Conservation (phyloP, 495 filamentous ascomycete genomes). For the Neurospora sp. region DNA sequence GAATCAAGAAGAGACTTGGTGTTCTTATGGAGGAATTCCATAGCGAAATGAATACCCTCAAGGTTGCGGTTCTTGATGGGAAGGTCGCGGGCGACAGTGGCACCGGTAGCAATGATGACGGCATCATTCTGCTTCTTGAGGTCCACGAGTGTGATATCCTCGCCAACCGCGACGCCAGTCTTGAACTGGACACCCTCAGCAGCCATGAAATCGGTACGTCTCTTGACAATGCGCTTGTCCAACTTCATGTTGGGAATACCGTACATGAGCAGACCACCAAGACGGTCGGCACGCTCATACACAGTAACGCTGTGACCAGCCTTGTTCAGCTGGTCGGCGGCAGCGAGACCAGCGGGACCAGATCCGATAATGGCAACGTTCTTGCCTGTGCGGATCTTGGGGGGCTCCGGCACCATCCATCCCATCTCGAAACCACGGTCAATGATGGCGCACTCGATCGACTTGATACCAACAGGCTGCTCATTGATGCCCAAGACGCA, state of each 20-base stretch:
- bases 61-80: slow-evolving; percentile 87
- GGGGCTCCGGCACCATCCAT: slow-evolving; percentile 89
- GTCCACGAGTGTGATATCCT: slow-evolving; percentile 66
- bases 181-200: slow-evolving; percentile 82
- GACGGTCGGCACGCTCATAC: slow-evolving; percentile 90
- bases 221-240: slow-evolving; percentile 96
- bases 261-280: slow-evolving; percentile 94
- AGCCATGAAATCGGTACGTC: slow-evolving; percentile 92
- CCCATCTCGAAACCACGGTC: slow-evolving; percentile 99
- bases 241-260: slow-evolving; percentile 99
- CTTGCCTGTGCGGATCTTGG: slow-evolving; percentile 77
- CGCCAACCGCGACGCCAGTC: slow-evolving; percentile 66
- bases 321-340: slow-evolving; percentile 92
- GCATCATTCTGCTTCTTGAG: slow-evolving; percentile 73
- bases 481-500: slow-evolving; percentile 98
- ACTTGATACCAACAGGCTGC: slow-evolving; percentile 97
- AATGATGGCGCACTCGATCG: slow-evolving; percentile 98
- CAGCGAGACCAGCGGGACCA: slow-evolving; percentile 84
- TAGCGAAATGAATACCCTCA: slow-evolving; percentile 92
- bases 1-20: slow-evolving; percentile 98
- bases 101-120: slow-evolving; percentile 91
- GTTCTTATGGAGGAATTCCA: slow-evolving; percentile 98
- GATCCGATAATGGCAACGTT: slow-evolving; percentile 89
- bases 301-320: slow-evolving; percentile 86
- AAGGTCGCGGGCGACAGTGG: slow-evolving; percentile 92